Base-by-base conservation (phyloP, 345 rosid species). In the Angophora floribunda region DNA sequence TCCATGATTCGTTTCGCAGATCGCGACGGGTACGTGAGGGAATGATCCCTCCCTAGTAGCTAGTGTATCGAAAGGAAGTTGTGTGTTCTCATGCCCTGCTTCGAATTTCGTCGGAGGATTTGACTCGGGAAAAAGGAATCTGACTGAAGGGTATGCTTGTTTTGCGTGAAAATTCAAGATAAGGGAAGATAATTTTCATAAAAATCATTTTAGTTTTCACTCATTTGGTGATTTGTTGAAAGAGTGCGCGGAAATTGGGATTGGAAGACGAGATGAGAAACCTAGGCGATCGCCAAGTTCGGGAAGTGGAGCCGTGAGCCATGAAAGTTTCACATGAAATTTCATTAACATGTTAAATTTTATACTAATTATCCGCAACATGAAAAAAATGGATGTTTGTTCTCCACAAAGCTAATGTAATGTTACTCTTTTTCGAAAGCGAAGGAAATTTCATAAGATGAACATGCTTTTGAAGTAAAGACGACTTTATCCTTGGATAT, bases 341-440 rank as follows among this genome's bases (percentile, higher is more conserved):
- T 67, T 32, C 44, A 16, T 36, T 67, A 32, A 67, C 3, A 6
- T 4, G 22, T 32, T 4, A 14, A 6, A 15, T 26, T 63, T 65
- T 5, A 32, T 16, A 32, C 3, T 15, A 32, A 32, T 32, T 22
- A 16, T 67, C 32, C 17, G 21, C 22, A 32, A 67, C 3, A 32
- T 12, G 0, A 15, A 67, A 30, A 13, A 30, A 15, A 61, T 28
- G 44, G 21, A 1, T 0, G 6, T 8, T 32, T 6, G 0, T 16
- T 67, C 22, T 67, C 11, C 44, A 30, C 30, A 30, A 21, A 63
- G 14, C 36, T 63, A 26, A 63, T 28, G 70, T 12, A 65, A 65
- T 14, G 15, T 7, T 65, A 30, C 15, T 65, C 11, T 4, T 30
- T n/a, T 14, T 65, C 6, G 4, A 17, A 30, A 16, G 44, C 32